These are phyloP conservation scores for Brassica juncea DNA, from an alignment of 345 rosid species.

Conservation along the genomic window DNA sequence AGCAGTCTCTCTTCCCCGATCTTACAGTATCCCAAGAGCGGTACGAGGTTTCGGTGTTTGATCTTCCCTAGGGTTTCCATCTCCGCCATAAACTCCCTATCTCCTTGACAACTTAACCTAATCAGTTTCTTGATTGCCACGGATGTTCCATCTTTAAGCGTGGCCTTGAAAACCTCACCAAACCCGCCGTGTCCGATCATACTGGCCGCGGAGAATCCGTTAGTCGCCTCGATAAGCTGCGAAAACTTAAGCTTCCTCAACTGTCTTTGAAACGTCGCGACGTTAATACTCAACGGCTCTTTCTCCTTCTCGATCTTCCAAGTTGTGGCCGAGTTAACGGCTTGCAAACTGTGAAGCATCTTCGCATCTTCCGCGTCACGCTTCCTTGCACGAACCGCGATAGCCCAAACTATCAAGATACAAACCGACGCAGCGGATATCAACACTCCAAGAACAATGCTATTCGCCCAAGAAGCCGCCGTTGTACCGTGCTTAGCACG, in stretches of 20 bases:
- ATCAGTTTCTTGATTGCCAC: constrained; percentile 97
- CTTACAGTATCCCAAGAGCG: constrained; percentile 85
- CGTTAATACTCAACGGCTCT: constrained; percentile 93
- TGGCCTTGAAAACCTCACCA: constrained; percentile 94
- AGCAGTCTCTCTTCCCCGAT: constrained; percentile 91
- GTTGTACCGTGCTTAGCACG: constrained; percentile 42
- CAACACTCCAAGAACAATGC: constrained; percentile 81
- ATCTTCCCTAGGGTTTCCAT: constrained; percentile 98
- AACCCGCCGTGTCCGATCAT: constrained; percentile 89
- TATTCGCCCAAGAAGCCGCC: constrained; percentile 72
- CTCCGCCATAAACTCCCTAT: constrained; percentile 95
- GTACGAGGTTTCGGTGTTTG: constrained; percentile 91
- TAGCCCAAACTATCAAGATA: constrained; percentile 81
- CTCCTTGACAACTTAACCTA: constrained; percentile 89
- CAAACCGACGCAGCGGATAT: constrained; percentile 77
- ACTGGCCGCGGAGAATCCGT: constrained; percentile 86
- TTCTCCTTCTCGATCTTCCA: constrained; percentile 98
- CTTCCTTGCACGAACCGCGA: constrained; percentile 78
- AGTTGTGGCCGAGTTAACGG: constrained; percentile 78
- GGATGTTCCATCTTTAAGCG: constrained; percentile 84
- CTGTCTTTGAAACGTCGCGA: constrained; percentile 87
- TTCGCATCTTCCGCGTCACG: constrained; percentile 77
- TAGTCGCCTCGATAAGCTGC: constrained; percentile 86
- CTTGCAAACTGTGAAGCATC: constrained; percentile 86
- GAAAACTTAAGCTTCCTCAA: constrained; percentile 88